These are phyloP conservation scores for Leccinum fibrillosum DNA, from an alignment of 768 basidiomycete genomes.

Conservation along the genomic window DNA sequence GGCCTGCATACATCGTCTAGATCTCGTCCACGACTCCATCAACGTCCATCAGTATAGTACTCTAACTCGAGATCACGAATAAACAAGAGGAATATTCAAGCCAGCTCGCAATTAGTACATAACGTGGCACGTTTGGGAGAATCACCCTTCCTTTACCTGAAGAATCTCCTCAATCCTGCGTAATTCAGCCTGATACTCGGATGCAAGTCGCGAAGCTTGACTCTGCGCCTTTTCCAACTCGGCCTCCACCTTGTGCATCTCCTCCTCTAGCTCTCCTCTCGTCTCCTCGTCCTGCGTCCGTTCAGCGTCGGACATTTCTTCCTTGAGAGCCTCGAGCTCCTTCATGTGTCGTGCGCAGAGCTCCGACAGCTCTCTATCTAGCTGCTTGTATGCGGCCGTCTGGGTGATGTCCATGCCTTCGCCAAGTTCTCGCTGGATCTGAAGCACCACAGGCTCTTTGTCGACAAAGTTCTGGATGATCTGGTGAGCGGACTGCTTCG, in stretches of 20 bases:
- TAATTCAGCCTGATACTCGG: constrained; percentile 33
- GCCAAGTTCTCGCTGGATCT: constrained; percentile 54
- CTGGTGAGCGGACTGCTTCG: constrained; percentile 39
- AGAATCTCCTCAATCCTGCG: constrained; percentile 34
- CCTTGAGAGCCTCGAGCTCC: constrained; percentile 45
- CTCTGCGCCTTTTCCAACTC: constrained; percentile 29
- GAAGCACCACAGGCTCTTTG: constrained; percentile 41
- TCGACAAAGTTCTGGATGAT: constrained; percentile 43
- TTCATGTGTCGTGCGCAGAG: constrained; percentile 43
- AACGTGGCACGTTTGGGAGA: constrained; percentile 13
- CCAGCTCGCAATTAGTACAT: constrained; percentile 24
- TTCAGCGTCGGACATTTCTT: constrained; percentile 47
- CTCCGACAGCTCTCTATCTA: constrained; percentile 47
- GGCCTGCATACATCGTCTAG: constrained; percentile 12
- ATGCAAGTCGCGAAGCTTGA: constrained; percentile 29
- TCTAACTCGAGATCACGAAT: constrained; percentile 8
- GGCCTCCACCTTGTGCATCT: constrained; percentile 30
- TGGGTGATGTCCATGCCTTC: constrained; percentile 47
- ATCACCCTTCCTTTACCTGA: constrained; percentile 30
- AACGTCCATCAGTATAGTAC: background rate
- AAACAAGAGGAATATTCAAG: constrained; percentile 16
- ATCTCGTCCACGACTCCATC: constrained; percentile 12
- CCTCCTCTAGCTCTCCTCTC: constrained; percentile 42
- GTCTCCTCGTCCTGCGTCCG: constrained; percentile 45
- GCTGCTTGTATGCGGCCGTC: constrained; percentile 51